Evolutionary conservation across 176 grass and related monocot species (phyloP).

Genomic region (Urochloa ruziziensis): DNA sequence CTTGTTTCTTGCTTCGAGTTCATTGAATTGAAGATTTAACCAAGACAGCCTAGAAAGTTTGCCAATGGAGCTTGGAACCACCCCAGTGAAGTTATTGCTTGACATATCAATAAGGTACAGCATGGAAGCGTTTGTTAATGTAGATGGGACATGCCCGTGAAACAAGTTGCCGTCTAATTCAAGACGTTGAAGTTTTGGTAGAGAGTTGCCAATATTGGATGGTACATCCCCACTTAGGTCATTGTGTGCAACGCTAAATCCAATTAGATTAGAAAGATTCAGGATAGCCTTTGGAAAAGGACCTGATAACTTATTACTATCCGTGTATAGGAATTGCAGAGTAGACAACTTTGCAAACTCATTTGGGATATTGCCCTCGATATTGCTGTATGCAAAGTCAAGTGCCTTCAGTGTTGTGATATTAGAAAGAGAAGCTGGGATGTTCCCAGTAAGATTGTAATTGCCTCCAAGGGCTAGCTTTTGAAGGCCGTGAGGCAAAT

Average conservation of each 20-base stretch:
- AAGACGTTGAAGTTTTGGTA: neutral
- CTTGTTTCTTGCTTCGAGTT: neutral
- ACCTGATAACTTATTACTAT: neutral
- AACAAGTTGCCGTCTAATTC: neutral
- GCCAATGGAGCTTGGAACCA: neutral
- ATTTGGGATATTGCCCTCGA: neutral
- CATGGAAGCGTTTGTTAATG: neutral
- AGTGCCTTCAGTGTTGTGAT: too few relatives aligned
- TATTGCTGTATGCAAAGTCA: neutral
- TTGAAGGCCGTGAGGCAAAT: too few relatives aligned
- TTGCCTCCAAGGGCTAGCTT: too few relatives aligned
- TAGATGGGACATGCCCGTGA: neutral
- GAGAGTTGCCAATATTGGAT: neutral
- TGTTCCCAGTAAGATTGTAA: too few relatives aligned
- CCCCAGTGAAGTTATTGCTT: conserved; percentile 5
- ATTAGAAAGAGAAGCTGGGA: too few relatives aligned
- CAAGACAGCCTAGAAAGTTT: neutral
- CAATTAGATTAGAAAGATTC: neutral
- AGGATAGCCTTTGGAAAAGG: neutral
- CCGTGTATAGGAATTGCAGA: neutral
- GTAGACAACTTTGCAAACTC: neutral
- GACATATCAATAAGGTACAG: neutral
- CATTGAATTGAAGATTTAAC: neutral
- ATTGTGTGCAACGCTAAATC: neutral
- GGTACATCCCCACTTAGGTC: neutral